phyloP scores from a whole-genome alignment of 169 alveolate species.

The Perkinsus olseni region DNA sequence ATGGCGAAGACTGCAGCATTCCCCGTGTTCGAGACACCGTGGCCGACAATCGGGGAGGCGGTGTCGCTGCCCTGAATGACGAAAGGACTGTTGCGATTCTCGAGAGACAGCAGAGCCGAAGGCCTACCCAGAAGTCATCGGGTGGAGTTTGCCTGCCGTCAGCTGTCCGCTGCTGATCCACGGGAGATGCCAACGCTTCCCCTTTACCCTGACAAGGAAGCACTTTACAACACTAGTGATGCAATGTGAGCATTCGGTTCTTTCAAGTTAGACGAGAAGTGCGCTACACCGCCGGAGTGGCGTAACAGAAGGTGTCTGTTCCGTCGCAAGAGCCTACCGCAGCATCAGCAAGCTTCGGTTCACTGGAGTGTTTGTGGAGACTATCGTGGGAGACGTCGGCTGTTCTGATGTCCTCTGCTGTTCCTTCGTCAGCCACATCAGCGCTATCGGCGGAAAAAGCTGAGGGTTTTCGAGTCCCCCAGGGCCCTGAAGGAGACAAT shows the following conservation, averaged over 20 bases:
- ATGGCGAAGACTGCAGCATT: neutral
- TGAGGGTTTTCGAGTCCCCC: neutral
- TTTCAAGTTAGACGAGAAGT: too few relatives aligned
- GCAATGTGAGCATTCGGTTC: too few relatives aligned
- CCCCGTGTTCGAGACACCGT: neutral
- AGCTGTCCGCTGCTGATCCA: neutral
- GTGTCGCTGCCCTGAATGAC: neutral
- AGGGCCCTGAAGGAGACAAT: neutral
- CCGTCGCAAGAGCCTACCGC: neutral
- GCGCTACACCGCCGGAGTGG: too few relatives aligned
- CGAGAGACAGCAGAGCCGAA: neutral
- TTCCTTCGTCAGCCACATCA: neutral
- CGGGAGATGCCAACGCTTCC: neutral
- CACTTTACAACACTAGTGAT: neutral
- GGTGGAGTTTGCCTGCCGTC: neutral
- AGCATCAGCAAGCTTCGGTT: neutral
- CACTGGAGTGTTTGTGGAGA: neutral
- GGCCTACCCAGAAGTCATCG: neutral
- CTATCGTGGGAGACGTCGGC: neutral
- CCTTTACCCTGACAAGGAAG: neutral
- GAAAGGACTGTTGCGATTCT: neutral
- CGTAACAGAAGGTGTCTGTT: too few relatives aligned
- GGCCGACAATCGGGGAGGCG: neutral
- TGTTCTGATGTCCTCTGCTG: neutral
- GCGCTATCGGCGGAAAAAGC: neutral